A percentile compares a stretch with the other conserved stretches of the same genome.
These are phyloP conservation scores for Entelexis sorbosivorans DNA, from an alignment of 1,139 yeast species.

Conservation along the genomic window DNA sequence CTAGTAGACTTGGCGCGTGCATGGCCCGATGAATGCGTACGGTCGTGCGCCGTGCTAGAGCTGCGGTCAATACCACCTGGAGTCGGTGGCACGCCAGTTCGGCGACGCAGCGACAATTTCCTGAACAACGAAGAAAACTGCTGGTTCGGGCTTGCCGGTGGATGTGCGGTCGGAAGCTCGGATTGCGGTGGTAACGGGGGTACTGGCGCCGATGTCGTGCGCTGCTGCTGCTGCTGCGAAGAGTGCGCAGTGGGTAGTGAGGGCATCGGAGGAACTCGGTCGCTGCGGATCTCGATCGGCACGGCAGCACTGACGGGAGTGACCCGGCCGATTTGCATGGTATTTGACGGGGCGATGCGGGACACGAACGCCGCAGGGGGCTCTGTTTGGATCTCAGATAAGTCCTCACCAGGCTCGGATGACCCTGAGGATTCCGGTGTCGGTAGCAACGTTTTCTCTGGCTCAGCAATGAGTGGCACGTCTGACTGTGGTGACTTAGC, in stretches of 20 bases:
- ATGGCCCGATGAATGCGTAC: conserved; percentile 6
- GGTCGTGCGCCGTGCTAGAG: neutral
- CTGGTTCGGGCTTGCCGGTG: neutral
- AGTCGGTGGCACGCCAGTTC: neutral
- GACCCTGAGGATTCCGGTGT: conserved; percentile 1
- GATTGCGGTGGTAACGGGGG: neutral
- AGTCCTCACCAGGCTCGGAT: neutral
- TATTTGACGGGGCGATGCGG: neutral
- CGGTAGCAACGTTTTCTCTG: neutral
- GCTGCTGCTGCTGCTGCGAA: no score
- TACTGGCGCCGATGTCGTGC: neutral
- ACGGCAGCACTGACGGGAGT: neutral
- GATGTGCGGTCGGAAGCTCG: neutral
- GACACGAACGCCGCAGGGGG: conserved; percentile 1
- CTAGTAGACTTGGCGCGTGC: conserved; percentile 23
- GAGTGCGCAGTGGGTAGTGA: neutral
- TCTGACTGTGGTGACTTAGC: neutral
- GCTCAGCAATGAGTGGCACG: neutral
- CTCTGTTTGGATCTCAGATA: neutral
- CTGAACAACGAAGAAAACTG: conserved; percentile 8
- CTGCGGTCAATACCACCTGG: neutral
- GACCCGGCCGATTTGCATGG: neutral
- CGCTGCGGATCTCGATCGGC: neutral
- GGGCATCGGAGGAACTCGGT: neutral
- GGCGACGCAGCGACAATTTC: neutral